Percentiles rank a stretch among this genome's conserved stretches.
phyloP scores from a whole-genome alignment of 139 green algal genomes.

The Closterium sp. region DNA sequence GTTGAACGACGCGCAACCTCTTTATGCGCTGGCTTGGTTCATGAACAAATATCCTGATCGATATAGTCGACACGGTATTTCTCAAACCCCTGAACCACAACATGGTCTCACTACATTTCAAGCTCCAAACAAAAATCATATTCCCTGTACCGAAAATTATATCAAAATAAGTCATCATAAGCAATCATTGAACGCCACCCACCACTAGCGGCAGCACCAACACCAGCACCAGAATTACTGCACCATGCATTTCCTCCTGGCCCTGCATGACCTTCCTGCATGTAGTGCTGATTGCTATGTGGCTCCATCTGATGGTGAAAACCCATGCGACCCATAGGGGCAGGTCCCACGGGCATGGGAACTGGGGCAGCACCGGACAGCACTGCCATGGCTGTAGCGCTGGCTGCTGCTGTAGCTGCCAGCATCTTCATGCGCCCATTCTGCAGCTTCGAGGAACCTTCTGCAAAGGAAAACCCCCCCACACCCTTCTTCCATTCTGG shows the following conservation, averaged over 20 bases:
- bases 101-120: too few species aligned
- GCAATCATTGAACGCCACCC: background rate
- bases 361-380: background rate
- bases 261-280: background rate
- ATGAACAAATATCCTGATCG: background rate
- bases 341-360: background rate
- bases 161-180: background rate
- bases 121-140: background rate
- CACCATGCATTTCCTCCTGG: background rate
- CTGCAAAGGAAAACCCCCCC: background rate
- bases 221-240: too few species aligned
- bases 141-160: background rate
- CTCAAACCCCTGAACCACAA: too few species aligned
- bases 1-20: background rate
- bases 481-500: slow-evolving; percentile 19
- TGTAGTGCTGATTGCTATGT: background rate
- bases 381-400: background rate
- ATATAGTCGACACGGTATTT: too few species aligned
- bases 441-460: background rate
- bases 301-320: background rate
- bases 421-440: background rate
- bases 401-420: background rate
- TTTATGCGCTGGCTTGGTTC: background rate
- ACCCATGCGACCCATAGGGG: background rate
- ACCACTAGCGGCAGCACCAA: background rate